Base-by-base conservation (phyloP, 108 stramenopile species). In the Heterococcus sp. region DNA sequence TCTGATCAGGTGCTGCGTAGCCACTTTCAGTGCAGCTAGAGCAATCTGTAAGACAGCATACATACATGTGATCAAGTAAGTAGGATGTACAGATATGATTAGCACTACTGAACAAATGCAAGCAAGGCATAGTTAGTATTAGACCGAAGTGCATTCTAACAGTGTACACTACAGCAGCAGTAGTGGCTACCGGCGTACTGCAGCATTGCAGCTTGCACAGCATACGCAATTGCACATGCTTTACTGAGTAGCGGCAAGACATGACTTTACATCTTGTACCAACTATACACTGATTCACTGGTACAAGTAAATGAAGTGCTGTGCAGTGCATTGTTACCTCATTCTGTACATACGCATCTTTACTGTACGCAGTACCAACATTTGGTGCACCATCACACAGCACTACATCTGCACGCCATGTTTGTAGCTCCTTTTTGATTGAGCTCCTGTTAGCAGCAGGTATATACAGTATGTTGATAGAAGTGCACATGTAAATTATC, bases 311-410 rank as follows among this genome's bases (percentile, higher is more conserved):
- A 58, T 8, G 46, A 58, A 58, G 8, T 58, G 46, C 46, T 14
- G 21, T 58, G 46, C 21, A 58, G 14, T 58, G 46, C 46, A 58
- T 14, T 58, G 46, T 58, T 58, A 58, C 46, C 84, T 98, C 97
- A 83, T 95, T 97, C 88, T 99, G 99, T 80, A 93, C 89, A 84
- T 95, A 99, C 63, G 97, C 97, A 85, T 99, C 99, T 74, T 95
- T 92, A 63, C 90, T 92, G 82, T 97, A 99, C 14, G 88, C 86
- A 0, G 97, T 95, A 37, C 99, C 99, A 29, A 99, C 91, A 84
- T 99, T 99, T n/a, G 99, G 99, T 26, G 99, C 99, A 68, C 99
- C 99, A 84, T 99, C 99, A 85, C 97, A 97, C 64, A 99, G 87
- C 0, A 99, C 97, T 27, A 97, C 94, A 84, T 99, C 97, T 64